Percentiles rank a stretch among this genome's conserved stretches.
phyloP scores from a whole-genome alignment of 1,139 yeast species.

The Hemisphaericaspora xylanilytica region DNA sequence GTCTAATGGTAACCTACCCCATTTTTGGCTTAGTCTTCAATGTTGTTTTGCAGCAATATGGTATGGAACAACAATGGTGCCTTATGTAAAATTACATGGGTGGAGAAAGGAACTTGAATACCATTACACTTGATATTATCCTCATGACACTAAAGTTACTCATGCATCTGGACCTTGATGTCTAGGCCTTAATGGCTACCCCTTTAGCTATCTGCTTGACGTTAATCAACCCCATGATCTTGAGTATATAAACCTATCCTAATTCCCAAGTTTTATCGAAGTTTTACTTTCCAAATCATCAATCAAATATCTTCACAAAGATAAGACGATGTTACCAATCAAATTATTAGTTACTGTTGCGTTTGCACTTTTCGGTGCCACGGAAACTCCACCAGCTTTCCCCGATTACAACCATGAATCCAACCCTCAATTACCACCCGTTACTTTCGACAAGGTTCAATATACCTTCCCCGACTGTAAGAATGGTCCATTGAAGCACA shows the following conservation, averaged over 20 bases:
- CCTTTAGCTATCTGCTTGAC: too few species aligned
- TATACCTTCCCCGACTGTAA: constrained; percentile 10
- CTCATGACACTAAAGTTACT: too few species aligned
- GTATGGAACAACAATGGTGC: too few species aligned
- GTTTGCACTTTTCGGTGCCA: constrained; percentile 4
- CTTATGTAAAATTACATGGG: too few species aligned
- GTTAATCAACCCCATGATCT: too few species aligned
- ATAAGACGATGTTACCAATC: constrained; percentile 7
- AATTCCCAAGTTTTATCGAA: background rate
- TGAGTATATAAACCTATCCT: constrained; percentile 2
- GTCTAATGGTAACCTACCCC: background rate
- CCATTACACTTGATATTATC: too few species aligned
- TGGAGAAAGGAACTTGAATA: too few species aligned
- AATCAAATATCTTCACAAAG: background rate
- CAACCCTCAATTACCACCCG: constrained; percentile 9
- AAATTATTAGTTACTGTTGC: constrained; percentile 6
- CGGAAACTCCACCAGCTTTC: constrained; percentile 7
- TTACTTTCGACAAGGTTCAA: constrained; percentile 5
- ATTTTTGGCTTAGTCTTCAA: too few species aligned
- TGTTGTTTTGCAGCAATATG: too few species aligned
- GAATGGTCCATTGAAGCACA: constrained; percentile 9
- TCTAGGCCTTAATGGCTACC: too few species aligned
- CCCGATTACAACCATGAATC: constrained; percentile 9
- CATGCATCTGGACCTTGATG: too few species aligned
- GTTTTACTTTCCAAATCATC: background rate